Base-by-base conservation (phyloP, 108 stramenopile species). In the Phaeodactylum tricornutum region DNA sequence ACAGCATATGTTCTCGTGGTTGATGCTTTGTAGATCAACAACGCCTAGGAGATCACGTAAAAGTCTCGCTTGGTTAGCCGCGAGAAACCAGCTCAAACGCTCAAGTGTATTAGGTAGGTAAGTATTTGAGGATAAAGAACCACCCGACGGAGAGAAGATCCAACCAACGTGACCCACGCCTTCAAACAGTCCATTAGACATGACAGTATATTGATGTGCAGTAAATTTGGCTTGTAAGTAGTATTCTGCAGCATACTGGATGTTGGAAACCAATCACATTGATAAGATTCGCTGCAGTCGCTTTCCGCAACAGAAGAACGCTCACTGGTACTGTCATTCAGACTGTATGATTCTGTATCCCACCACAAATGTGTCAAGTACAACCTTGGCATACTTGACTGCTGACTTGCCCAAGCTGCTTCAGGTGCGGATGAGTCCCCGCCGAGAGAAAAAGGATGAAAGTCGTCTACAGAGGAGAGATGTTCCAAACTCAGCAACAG, bases 1-100 rank as follows among this genome's bases (percentile, higher is more conserved):
- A 44, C 81, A 83, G 59, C 91, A 93, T 41, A 93, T 93, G 64
- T 88, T 93, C 56, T 93, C 86, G 63, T 93, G 91, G 57, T 83
- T 84, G 51, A 92, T 76, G 47, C 77, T 76, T 23, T 40, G 64
- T 22, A 87, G 33, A 43, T 75, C 64, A 22, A 92, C 86, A 23
- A 77, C 76, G 21, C 68, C 47, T 56, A 88, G 57, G 50, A 92
- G 67, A 43, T 81, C 77, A 17, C 82, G 71, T 25, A 88, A 36
- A 15, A 88, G 48, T 19, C 71, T 29, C 9, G 73, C 50, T 44
- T 77, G 69, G 55, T 83, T 77, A 20, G 50, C 49, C 8, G 58
- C 54, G 23, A 82, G 32, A 47, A 77, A 82, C 72, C 75, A 75
- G 11, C 62, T 49, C 46, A 82, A 39, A 1, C 75, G 66, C 28